A percentile compares a stretch with the other conserved stretches of the same genome.
phyloP scores from a whole-genome alignment of 2,329 filamentous ascomycete genomes.

The Fusarium floridanum region DNA sequence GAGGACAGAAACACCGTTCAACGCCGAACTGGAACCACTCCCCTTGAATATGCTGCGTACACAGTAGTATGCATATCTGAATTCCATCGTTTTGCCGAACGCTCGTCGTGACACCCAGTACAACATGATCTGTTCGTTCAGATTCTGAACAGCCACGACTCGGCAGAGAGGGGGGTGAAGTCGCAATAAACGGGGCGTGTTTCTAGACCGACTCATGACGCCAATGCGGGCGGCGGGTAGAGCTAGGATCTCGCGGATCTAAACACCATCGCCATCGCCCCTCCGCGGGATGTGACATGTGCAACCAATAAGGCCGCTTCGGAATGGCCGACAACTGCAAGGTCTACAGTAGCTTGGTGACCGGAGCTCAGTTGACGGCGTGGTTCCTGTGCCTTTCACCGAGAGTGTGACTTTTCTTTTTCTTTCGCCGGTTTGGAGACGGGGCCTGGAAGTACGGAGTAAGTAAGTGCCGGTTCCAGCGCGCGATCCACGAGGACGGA shows the following conservation, averaged over 20 bases:
- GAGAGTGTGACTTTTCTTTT: slow-evolving; percentile 31
- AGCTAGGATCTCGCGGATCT: slow-evolving; percentile 44
- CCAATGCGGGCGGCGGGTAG: slow-evolving; percentile 28
- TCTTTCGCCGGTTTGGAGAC: slow-evolving; percentile 23
- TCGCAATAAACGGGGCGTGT: slow-evolving; percentile 12
- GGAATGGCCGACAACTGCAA: slow-evolving; percentile 38
- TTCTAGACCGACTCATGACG: background rate
- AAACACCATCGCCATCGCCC: slow-evolving; percentile 35
- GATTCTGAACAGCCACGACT: slow-evolving; percentile 8
- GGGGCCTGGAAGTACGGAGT: background rate
- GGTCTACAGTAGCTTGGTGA: slow-evolving; percentile 14
- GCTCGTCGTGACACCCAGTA: slow-evolving; percentile 24
- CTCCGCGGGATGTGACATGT: slow-evolving; percentile 44
- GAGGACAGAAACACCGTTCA: slow-evolving; percentile 20
- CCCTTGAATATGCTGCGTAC: slow-evolving; percentile 14
- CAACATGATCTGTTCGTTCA: slow-evolving; percentile 11
- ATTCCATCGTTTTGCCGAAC: slow-evolving; percentile 30
- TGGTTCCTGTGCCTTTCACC: slow-evolving; percentile 19
- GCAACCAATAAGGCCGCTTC: slow-evolving; percentile 32
- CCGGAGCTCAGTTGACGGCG: background rate
- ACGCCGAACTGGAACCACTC: slow-evolving; percentile 47
- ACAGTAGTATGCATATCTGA: slow-evolving; percentile 14
- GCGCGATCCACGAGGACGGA: slow-evolving; percentile 1
- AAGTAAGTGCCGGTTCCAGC: background rate
- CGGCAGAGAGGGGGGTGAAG: slow-evolving; percentile 10